Percentiles rank a stretch among this genome's conserved stretches.
Evolutionary conservation across 371 early-diverging fungal genomes (phyloP).

Genomic region (Basidiobolus meristosporus): DNA sequence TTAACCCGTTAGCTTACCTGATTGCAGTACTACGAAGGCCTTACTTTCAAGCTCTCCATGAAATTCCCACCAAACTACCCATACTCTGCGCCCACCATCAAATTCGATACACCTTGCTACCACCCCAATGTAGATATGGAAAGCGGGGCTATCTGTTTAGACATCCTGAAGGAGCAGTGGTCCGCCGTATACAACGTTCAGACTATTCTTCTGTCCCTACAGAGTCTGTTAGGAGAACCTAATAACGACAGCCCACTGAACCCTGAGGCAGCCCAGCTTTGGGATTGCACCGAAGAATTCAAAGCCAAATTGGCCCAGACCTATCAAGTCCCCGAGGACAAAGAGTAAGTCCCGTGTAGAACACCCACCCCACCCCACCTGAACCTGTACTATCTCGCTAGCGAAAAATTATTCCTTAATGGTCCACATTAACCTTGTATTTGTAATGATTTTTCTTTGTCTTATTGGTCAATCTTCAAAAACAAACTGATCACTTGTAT

Average conservation of each 20-base stretch:
- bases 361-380: too few relatives aligned
- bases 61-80: conserved; percentile 42
- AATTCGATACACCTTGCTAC: conserved; percentile 31
- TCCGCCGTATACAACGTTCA: conserved; percentile 47
- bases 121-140: conserved; percentile 45
- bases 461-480: too few relatives aligned
- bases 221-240: conserved; percentile 44
- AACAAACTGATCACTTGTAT: too few relatives aligned
- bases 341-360: too few relatives aligned
- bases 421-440: too few relatives aligned
- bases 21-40: conserved; percentile 21
- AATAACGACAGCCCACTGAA: conserved; percentile 44
- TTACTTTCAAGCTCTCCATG: conserved; percentile 31
- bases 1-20: background rate
- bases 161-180: conserved; percentile 57
- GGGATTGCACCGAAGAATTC: conserved; percentile 20
- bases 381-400: too few relatives aligned
- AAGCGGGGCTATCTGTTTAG: conserved; percentile 39
- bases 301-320: too few relatives aligned
- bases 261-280: conserved; percentile 29
- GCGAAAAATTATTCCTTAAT: too few relatives aligned
- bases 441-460: too few relatives aligned
- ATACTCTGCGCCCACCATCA: conserved; percentile 29
- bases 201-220: conserved; percentile 36
- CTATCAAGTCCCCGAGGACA: too few relatives aligned